Conservation (phyloP, 164 flowering plant genomes). For the Hamamelis virginiana region DNA sequence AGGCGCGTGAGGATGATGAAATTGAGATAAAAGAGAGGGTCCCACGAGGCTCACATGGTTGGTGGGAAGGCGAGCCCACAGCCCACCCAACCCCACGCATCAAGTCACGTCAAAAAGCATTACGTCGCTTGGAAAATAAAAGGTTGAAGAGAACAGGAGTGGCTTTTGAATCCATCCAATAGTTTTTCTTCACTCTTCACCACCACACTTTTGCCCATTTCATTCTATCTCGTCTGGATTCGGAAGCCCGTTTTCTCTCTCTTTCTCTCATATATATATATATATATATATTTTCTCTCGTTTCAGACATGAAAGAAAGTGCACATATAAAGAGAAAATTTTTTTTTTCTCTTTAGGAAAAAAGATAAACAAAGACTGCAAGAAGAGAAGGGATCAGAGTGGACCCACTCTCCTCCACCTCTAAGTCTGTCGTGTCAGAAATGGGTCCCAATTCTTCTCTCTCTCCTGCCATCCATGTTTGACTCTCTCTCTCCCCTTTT, state of each 20-base stretch:
- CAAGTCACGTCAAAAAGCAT: not conserved
- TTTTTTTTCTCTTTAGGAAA: not conserved
- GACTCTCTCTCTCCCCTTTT: not conserved
- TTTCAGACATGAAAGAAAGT: not conserved
- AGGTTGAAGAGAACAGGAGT: not conserved
- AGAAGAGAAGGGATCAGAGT: not conserved
- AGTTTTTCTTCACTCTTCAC: not conserved
- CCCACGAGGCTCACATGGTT: not conserved
- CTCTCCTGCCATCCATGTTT: not conserved
- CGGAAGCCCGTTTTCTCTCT: not conserved
- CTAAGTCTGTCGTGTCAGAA: not conserved
- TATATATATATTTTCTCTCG: not conserved
- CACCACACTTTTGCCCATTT: not conserved
- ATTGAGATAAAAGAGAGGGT: not conserved
- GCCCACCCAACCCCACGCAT: not conserved
- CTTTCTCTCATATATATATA: no score
- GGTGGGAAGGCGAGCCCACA: not conserved
- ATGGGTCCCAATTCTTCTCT: not conserved
- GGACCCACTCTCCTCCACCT: not conserved
- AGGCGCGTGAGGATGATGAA: not conserved
- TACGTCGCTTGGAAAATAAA: not conserved
- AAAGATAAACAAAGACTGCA: no score
- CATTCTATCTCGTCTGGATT: not conserved
- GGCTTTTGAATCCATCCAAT: constrained; percentile 4
- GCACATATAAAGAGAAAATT: not conserved